Percentiles rank a stretch among this genome's conserved stretches.
phyloP scores from a whole-genome alignment of 345 rosid species.

The Rhodamnia argentea region DNA sequence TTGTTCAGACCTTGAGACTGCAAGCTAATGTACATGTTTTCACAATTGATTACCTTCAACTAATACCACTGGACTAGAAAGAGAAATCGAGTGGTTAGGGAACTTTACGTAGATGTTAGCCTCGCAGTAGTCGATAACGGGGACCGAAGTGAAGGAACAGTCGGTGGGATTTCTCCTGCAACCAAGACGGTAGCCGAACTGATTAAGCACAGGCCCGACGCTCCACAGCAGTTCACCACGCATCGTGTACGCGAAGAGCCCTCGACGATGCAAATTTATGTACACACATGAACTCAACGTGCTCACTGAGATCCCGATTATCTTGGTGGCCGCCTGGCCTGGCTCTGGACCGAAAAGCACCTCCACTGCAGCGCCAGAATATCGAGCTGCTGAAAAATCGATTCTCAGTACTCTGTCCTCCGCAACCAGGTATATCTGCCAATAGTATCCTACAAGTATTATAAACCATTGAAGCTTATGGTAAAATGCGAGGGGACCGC shows the following conservation, averaged over 20 bases:
- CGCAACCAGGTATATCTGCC: conserved; percentile 68
- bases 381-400: conserved; percentile 20
- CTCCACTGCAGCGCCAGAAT: conserved; percentile 31
- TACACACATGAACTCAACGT: conserved; percentile 43
- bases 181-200: conserved; percentile 56
- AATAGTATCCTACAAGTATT: neutral
- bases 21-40: neutral
- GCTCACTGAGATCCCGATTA: conserved; percentile 62
- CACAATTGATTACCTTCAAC: neutral
- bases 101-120: conserved; percentile 60
- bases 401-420: conserved; percentile 59
- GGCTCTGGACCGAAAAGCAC: conserved; percentile 53
- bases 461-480: neutral
- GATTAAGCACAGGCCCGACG: conserved; percentile 50
- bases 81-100: neutral
- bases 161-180: conserved; percentile 41
- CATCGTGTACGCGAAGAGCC: conserved; percentile 47
- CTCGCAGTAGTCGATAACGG: conserved; percentile 68
- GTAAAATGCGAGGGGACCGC: neutral
- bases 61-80: neutral
- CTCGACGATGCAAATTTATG: conserved; percentile 44
- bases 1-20: neutral
- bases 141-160: conserved; percentile 58
- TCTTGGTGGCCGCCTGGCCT: conserved; percentile 25
- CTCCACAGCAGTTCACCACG: conserved; percentile 55